phyloP scores from a whole-genome alignment of 1,284 basidiomycete species.

The Marasmius oreades region DNA sequence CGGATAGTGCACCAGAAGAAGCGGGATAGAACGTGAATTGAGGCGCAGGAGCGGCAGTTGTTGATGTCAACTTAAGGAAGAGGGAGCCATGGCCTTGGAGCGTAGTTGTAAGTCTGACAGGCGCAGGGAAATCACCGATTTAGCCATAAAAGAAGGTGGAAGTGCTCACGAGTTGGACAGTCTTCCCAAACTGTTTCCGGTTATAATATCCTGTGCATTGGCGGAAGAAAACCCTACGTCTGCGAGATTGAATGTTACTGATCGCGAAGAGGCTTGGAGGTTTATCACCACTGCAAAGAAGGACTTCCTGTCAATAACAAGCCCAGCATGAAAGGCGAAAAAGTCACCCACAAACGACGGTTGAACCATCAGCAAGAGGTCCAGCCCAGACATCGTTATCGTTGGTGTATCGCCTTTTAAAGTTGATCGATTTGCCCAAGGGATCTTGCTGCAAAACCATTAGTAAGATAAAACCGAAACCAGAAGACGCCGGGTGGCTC shows the following conservation, averaged over 20 bases:
- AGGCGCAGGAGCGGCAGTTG: slow-evolving; percentile 23
- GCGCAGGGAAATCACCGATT: not conserved
- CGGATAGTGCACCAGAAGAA: slow-evolving; percentile 33
- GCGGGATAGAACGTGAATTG: slow-evolving; percentile 38
- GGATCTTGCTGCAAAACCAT: slow-evolving; percentile 40
- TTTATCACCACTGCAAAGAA: slow-evolving; percentile 37
- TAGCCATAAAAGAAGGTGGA: not conserved
- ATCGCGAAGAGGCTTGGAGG: slow-evolving; percentile 34
- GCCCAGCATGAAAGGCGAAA: not conserved
- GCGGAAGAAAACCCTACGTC: slow-evolving; percentile 40
- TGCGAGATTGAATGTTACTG: slow-evolving; percentile 37
- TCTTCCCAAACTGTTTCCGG: slow-evolving; percentile 33
- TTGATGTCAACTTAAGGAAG: slow-evolving; percentile 36
- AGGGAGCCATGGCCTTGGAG: slow-evolving; percentile 38
- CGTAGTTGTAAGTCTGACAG: slow-evolving; percentile 32
- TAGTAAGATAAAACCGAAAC: not conserved
- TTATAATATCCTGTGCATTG: slow-evolving; percentile 37
- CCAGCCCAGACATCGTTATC: slow-evolving; percentile 50
- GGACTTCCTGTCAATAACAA: slow-evolving; percentile 5
- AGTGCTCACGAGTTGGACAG: slow-evolving; percentile 33
- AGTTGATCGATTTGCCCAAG: slow-evolving; percentile 42
- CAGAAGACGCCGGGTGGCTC: slow-evolving; percentile 12
- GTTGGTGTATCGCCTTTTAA: slow-evolving; percentile 46
- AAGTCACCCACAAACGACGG: slow-evolving; percentile 35
- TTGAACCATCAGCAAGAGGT: slow-evolving; percentile 45